Evolutionary conservation across 2,329 filamentous ascomycete genomes (phyloP), one percentile per base, ranked within the genome.

Genomic region (Delphinella strobiligena): DNA sequence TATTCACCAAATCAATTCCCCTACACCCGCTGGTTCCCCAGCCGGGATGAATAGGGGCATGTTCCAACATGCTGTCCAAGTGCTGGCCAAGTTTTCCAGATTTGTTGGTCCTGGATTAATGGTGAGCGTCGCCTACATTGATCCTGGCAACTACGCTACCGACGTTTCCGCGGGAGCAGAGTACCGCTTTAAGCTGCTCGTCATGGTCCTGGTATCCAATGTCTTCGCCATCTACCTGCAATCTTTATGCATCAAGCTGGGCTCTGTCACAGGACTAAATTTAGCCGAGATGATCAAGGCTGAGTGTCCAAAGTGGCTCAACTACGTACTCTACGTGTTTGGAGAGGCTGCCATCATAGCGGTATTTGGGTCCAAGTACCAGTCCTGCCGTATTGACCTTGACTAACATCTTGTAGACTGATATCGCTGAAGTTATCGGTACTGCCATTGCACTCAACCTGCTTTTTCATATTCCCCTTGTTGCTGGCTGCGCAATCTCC

Each of bases 141-240:
- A 69, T 51, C 66, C 64, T 10, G 63, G 63, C 54, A 83, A 84
- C 56, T 84, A 83, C 53, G 69, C 79, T 1, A 83, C 80, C 15
- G 79, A 79, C 54, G 74, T 82, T 35, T 72, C 76, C 5, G 79
- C 79, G 34, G 80, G 80, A 38, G 75, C 80, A 4, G 67, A 70
- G 1, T 82, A 78, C 55, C 69, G 68, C 41, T 84, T 77, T 61
- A 68, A 64, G 31, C 66, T 83, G 24, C 68, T 84, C 2, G 83
- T 82, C 61, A 66, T 83, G 48, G 71, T 83, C 32, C 63, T 84
- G 8, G 63, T 82, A 50, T 75, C 75, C 56, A 84, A 84, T 54
- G 50, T 82, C 37, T 79, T 83, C 51, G 80, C 80, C 48, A 81
- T 84, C 39, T 74, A 82, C 47, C 64, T 83, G 15, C 80, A 84